Conservation (phyloP, 2,329 filamentous ascomycete genomes). For the Fusarium sp. region DNA sequence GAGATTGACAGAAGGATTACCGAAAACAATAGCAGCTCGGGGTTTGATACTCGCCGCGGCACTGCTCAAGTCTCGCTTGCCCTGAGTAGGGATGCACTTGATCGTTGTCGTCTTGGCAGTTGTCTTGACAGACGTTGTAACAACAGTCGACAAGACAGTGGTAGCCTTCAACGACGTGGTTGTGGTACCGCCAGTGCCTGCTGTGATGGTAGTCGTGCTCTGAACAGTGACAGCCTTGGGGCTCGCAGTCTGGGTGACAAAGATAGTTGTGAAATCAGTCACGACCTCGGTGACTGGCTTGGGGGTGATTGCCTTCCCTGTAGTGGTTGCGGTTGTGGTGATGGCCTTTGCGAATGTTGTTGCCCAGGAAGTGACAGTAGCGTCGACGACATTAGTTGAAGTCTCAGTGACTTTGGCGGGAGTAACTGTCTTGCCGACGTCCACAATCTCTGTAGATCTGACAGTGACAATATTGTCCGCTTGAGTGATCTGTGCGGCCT, state of each 20-base stretch:
- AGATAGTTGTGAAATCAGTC: slow-evolving; percentile 27
- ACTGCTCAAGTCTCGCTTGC: slow-evolving; percentile 25
- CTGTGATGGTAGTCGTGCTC: slow-evolving; percentile 37
- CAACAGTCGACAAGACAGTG: slow-evolving; percentile 36
- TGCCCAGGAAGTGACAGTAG: slow-evolving; percentile 34
- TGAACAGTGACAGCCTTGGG: slow-evolving; percentile 39
- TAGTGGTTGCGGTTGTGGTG: slow-evolving; percentile 31
- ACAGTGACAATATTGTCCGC: slow-evolving; percentile 46
- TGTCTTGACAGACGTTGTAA: slow-evolving; percentile 41
- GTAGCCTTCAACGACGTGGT: slow-evolving; percentile 43
- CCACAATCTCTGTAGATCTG: slow-evolving; percentile 45
- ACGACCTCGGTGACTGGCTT: slow-evolving; percentile 40
- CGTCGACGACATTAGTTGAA: slow-evolving; percentile 29
- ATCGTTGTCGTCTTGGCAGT: slow-evolving; percentile 39
- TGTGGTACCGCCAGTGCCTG: slow-evolving; percentile 34
- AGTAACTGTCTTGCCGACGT: slow-evolving; percentile 52
- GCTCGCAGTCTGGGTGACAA: slow-evolving; percentile 33
- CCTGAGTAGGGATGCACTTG: slow-evolving; percentile 36
- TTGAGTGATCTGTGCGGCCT: slow-evolving; percentile 28
- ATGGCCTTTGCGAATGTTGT: slow-evolving; percentile 31
- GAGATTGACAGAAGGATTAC: slow-evolving; percentile 25
- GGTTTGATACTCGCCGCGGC: not conserved
- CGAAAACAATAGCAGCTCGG: slow-evolving; percentile 26
- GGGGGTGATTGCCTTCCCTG: slow-evolving; percentile 40
- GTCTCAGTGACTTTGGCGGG: slow-evolving; percentile 45